Evolutionary conservation across 106 monocot species (phyloP).

Genomic region (Amphibolis antarctica): DNA sequence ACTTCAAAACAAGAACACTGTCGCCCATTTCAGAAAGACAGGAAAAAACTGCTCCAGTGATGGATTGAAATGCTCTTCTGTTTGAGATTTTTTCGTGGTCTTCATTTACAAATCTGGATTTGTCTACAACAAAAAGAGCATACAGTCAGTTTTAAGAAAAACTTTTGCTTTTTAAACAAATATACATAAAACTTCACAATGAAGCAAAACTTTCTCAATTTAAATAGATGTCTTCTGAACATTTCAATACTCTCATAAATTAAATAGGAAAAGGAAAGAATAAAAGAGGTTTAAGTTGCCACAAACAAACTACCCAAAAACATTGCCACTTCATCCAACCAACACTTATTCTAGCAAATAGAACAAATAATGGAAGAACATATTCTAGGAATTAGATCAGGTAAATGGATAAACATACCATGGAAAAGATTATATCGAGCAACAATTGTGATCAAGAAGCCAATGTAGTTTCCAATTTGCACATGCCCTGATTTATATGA

Average conservation of each 20-base stretch:
- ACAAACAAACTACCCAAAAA: too few species aligned
- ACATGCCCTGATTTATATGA: slow-evolving; percentile 54
- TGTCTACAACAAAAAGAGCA: slow-evolving; percentile 23
- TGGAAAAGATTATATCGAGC: slow-evolving; percentile 45
- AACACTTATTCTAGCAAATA: too few species aligned
- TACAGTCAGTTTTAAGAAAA: background rate
- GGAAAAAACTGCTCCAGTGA: slow-evolving; percentile 26
- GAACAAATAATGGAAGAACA: background rate
- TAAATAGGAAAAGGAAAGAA: too few species aligned
- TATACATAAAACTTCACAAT: background rate
- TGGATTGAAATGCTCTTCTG: slow-evolving; percentile 18
- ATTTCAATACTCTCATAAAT: too few species aligned
- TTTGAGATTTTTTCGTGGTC: slow-evolving; percentile 24
- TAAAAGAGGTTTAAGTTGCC: too few species aligned
- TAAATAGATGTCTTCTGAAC: background rate
- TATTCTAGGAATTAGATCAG: background rate
- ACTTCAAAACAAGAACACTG: slow-evolving; percentile 37
- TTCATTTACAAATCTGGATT: slow-evolving; percentile 5
- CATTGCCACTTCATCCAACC: too few species aligned
- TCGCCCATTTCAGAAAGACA: slow-evolving; percentile 64
- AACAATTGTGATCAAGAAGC: slow-evolving; percentile 63
- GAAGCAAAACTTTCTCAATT: background rate
- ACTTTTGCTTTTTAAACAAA: background rate
- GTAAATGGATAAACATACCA: slow-evolving; percentile 21
- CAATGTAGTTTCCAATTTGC: slow-evolving; percentile 40